Base-by-base conservation (phyloP, 148 eudicot species). In the Silene uniflora region DNA sequence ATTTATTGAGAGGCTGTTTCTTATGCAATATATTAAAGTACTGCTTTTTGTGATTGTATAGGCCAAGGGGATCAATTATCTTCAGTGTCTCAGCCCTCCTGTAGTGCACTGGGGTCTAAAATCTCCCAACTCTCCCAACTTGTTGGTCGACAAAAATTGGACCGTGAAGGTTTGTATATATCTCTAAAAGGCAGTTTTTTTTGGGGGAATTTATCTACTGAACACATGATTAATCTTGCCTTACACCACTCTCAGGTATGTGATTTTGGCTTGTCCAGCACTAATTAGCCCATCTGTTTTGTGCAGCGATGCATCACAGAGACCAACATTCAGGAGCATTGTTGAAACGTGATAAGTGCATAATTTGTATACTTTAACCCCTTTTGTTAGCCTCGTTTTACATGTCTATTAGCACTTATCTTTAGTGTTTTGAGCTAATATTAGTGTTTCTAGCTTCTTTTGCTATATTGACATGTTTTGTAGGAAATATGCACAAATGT, bases 91-190 rank as follows among this genome's bases (percentile, higher is more conserved):
- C n/a, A n/a, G n/a, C n/a, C n/a, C n/a, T n/a, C n/a, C n/a, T n/a
- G n/a, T n/a, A n/a, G n/a, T n/a, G n/a, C n/a, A n/a, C n/a, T n/a
- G n/a, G n/a, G n/a, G n/a, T n/a, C n/a, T n/a, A n/a, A n/a, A n/a
- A n/a, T n/a, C n/a, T n/a, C n/a, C n/a, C n/a, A n/a, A n/a, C n/a
- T n/a, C n/a, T n/a, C n/a, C n/a, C n/a, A n/a, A n/a, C n/a, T n/a
- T n/a, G n/a, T n/a, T n/a, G n/a, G n/a, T n/a, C 74, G 98, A 94
- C 84, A 91, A 86, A 77, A 94, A 94, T 75, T 94, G 97, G 95
- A 90, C 90, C 6, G 98, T 94, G 49, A 94, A 94, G 91, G 98
- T 94, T 84, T 42, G 73, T 65, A 22, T 24, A 59, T 39, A 11
- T 47, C 46, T 6, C n/a, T 52, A 7, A 23, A 6, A 72, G 11